These are phyloP conservation scores for Cochlearia excelsa DNA, from an alignment of 345 rosid genomes.

Conservation along the genomic window DNA sequence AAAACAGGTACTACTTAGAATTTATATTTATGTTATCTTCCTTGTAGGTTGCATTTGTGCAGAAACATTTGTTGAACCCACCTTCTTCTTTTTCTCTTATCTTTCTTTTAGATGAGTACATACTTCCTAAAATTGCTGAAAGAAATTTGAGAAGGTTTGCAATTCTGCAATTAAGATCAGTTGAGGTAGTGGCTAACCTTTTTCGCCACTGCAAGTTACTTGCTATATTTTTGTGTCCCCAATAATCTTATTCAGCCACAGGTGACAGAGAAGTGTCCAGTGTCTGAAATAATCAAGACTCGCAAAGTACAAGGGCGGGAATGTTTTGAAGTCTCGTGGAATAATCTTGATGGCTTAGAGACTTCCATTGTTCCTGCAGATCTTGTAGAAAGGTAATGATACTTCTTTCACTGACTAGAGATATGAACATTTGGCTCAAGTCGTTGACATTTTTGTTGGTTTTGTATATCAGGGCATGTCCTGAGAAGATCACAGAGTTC, in stretches of 20 bases:
- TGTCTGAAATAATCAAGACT: slow-evolving; percentile 60
- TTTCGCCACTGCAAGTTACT: slow-evolving; percentile 32
- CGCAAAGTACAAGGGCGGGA: slow-evolving; percentile 71
- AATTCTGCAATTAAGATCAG: slow-evolving; percentile 51
- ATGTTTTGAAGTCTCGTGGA: slow-evolving; percentile 80
- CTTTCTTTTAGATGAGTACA: slow-evolving; percentile 60
- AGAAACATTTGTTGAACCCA: slow-evolving; percentile 5
- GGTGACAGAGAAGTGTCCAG: slow-evolving; percentile 76
- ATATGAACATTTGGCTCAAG: not conserved
- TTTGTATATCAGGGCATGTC: slow-evolving; percentile 60
- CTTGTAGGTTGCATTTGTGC: slow-evolving; percentile 13
- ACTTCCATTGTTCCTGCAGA: slow-evolving; percentile 72
- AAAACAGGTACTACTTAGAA: slow-evolving; percentile 58
- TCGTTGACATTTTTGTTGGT: slow-evolving; percentile 8
- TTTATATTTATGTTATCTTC: not conserved
- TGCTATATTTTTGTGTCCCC: not conserved
- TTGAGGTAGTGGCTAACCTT: slow-evolving; percentile 47
- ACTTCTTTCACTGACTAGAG: not conserved
- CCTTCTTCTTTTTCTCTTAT: slow-evolving; percentile 1
- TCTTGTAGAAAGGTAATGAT: slow-evolving; percentile 65
- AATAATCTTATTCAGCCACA: slow-evolving; percentile 34
- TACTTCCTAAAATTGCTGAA: slow-evolving; percentile 92
- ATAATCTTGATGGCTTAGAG: slow-evolving; percentile 54
- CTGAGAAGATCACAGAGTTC: slow-evolving; percentile 72
- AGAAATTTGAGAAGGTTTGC: slow-evolving; percentile 70